Conservation (phyloP, 1,284 basidiomycete species). For the Rhizopogon parksii region DNA sequence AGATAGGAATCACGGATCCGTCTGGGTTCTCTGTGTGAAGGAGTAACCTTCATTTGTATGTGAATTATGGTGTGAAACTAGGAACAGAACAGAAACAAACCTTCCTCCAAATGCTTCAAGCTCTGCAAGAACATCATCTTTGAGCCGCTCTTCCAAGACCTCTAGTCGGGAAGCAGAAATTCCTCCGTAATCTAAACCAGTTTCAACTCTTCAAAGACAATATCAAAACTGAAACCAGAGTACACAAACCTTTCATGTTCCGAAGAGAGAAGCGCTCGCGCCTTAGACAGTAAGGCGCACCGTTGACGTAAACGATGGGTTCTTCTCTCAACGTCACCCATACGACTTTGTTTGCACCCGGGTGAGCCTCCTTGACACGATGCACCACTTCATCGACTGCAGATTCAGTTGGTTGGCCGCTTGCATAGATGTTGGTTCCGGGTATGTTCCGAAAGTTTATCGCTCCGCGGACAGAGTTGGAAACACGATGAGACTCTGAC, state of each 20-base stretch:
- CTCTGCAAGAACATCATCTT: slow-evolving; percentile 85
- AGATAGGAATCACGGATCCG: slow-evolving; percentile 88
- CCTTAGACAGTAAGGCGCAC: slow-evolving; percentile 72
- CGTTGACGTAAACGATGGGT: slow-evolving; percentile 92
- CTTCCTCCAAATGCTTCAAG: slow-evolving; percentile 78
- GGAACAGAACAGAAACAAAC: slow-evolving; percentile 28
- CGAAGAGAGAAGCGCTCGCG: slow-evolving; percentile 75
- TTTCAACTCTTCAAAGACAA: slow-evolving; percentile 5
- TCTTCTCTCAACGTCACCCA: slow-evolving; percentile 96
- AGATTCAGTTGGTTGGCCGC: slow-evolving; percentile 89
- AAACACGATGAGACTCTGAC: slow-evolving; percentile 57
- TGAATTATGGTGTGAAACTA: slow-evolving; percentile 2
- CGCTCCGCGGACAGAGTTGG: slow-evolving; percentile 77
- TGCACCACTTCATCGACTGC: slow-evolving; percentile 83
- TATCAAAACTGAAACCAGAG: slow-evolving; percentile 3
- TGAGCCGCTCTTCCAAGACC: slow-evolving; percentile 85
- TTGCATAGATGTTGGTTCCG: slow-evolving; percentile 80
- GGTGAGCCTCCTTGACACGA: slow-evolving; percentile 59
- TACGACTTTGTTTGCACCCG: slow-evolving; percentile 58
- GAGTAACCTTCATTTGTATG: slow-evolving; percentile 44
- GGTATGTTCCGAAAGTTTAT: slow-evolving; percentile 91
- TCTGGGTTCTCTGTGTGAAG: slow-evolving; percentile 88
- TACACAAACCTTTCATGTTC: slow-evolving; percentile 71
- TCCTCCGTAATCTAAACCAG: slow-evolving; percentile 73
- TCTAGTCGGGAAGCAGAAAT: slow-evolving; percentile 87